These are phyloP conservation scores for Eragrostis curvula DNA, from an alignment of 176 grass and related monocot genomes.

Conservation along the genomic window DNA sequence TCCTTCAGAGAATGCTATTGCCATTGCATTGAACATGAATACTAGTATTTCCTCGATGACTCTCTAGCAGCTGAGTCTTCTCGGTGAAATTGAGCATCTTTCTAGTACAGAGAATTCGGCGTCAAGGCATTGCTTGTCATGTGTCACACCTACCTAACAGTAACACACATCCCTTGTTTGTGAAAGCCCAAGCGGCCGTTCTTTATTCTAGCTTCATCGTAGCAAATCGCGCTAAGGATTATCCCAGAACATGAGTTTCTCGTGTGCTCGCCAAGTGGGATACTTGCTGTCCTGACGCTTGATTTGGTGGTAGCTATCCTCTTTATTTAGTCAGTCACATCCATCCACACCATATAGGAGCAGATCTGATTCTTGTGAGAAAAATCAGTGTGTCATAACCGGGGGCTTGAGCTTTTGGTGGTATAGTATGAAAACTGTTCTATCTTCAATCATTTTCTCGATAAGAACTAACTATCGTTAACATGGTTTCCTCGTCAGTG, in stretches of 20 bases:
- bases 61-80: no score
- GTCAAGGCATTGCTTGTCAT: no score
- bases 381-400: not conserved
- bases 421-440: not conserved
- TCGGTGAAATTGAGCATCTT: no score
- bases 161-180: not conserved
- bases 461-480: not conserved
- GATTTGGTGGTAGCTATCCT: not conserved
- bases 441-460: not conserved
- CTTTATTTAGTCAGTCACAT: not conserved
- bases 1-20: not conserved
- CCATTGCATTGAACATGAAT: not conserved
- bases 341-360: not conserved
- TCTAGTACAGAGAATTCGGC: no score
- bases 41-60: not conserved
- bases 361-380: not conserved
- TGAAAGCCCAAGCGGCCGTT: not conserved
- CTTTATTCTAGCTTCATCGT: not conserved
- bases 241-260: not conserved
- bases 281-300: not conserved
- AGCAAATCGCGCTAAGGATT: not conserved
- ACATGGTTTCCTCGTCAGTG: not conserved
- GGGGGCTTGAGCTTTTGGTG: not conserved
- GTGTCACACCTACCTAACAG: not conserved
- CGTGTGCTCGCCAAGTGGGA: constrained; percentile 24